A percentile compares a stretch with the other conserved stretches of the same genome.
These are phyloP conservation scores for Fusarium redolens DNA, from an alignment of 2,329 filamentous ascomycete species.

Conservation along the genomic window DNA sequence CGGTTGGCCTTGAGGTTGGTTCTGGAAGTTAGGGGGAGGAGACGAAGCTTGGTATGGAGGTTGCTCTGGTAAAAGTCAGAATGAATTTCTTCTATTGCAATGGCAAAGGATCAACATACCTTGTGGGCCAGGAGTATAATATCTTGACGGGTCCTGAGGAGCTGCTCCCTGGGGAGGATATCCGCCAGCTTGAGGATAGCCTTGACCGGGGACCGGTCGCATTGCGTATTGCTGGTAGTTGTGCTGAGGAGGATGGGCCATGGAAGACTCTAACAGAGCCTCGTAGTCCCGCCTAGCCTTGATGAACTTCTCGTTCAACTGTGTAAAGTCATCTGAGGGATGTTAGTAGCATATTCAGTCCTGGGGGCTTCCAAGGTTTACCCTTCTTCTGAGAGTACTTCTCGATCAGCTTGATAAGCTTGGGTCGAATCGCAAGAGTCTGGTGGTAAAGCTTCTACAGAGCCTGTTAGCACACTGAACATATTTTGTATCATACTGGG, in stretches of 20 bases:
- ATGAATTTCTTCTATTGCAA: neutral
- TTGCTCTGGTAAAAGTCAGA: conserved; percentile 51
- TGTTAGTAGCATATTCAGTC: neutral
- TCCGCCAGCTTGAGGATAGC: conserved; percentile 54
- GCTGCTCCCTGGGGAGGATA: conserved; percentile 58
- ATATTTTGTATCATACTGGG: too few relatives aligned
- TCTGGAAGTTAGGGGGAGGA: conserved; percentile 67
- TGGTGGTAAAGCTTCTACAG: conserved; percentile 84
- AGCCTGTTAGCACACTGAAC: conserved; percentile 47
- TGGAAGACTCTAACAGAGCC: conserved; percentile 92
- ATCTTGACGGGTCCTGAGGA: conserved; percentile 73
- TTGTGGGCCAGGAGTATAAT: conserved; percentile 70
- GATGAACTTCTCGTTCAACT: conserved; percentile 99
- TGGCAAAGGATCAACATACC: conserved; percentile 33
- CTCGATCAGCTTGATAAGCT: conserved; percentile 96
- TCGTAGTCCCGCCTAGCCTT: conserved; percentile 98
- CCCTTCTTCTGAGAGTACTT: conserved; percentile 99
- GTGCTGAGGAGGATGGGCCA: conserved; percentile 90
- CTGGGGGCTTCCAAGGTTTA: neutral
- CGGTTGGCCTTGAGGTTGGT: conserved; percentile 60
- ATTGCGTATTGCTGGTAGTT: conserved; percentile 77
- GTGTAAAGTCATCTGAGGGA: conserved; percentile 82
- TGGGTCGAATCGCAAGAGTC: conserved; percentile 92
- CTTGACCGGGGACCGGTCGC: conserved; percentile 62
- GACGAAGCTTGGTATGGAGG: conserved; percentile 60